Percentiles rank a stretch among this genome's conserved stretches.
Conservation (phyloP, 1,284 basidiomycete genomes). For the Porodaedalea pini region DNA sequence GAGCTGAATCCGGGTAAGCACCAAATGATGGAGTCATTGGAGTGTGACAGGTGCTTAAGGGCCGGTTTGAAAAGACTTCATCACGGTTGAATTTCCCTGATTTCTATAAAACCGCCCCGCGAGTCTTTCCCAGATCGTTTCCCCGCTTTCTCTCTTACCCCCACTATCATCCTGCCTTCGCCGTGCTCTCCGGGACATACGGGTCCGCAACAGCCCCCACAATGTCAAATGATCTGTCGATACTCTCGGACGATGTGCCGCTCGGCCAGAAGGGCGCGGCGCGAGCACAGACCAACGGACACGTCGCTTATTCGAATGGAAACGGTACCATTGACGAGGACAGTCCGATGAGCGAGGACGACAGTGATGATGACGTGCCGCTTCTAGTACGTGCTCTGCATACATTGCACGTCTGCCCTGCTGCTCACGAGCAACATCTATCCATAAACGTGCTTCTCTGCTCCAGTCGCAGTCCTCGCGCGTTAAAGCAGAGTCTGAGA, state of each 20-base stretch:
- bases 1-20: neutral
- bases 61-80: slow-evolving; percentile 53
- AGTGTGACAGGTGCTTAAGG: slow-evolving; percentile 41
- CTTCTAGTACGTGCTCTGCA: slow-evolving; percentile 54
- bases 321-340: slow-evolving; percentile 32
- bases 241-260: slow-evolving; percentile 58
- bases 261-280: slow-evolving; percentile 2
- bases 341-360: slow-evolving; percentile 54
- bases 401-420: neutral
- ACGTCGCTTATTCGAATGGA: slow-evolving; percentile 16
- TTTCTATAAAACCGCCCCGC: slow-evolving; percentile 33
- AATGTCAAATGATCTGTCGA: slow-evolving; percentile 48
- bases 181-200: neutral
- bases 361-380: slow-evolving; percentile 58
- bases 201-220: neutral
- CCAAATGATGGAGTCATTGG: neutral
- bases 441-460: slow-evolving; percentile 34
- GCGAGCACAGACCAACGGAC: slow-evolving; percentile 16
- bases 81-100: slow-evolving; percentile 24
- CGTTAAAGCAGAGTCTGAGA: slow-evolving; percentile 43
- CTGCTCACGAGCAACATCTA: neutral
- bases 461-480: slow-evolving; percentile 40
- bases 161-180: slow-evolving; percentile 22
- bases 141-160: slow-evolving; percentile 24
- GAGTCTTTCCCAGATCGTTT: slow-evolving; percentile 24